These are phyloP conservation scores for Dendrobium huoshanense DNA, from an alignment of 106 monocot genomes.

Conservation along the genomic window DNA sequence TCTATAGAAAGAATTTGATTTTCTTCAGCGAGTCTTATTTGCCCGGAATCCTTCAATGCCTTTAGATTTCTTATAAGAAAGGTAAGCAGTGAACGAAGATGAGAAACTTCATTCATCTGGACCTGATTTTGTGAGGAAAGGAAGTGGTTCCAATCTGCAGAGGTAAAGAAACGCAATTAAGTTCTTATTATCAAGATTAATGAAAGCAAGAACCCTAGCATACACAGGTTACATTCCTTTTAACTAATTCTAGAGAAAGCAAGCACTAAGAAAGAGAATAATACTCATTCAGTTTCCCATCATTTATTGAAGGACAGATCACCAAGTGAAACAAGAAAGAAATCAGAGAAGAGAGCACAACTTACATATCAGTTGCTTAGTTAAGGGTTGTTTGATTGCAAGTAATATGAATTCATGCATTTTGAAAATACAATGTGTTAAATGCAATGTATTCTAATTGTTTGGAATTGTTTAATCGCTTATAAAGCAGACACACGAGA, in stretches of 20 bases:
- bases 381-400: too few species aligned
- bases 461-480: too few species aligned
- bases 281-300: not conserved
- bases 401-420: too few species aligned
- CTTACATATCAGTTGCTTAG: too few species aligned
- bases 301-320: not conserved
- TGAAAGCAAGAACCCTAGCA: not conserved
- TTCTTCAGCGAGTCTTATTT: slow-evolving; percentile 27
- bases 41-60: slow-evolving; percentile 36
- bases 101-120: slow-evolving; percentile 14
- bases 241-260: not conserved
- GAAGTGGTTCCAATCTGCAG: slow-evolving; percentile 22
- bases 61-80: slow-evolving; percentile 61
- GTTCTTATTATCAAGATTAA: not conserved
- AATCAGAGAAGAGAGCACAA: too few species aligned
- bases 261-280: not conserved
- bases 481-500: too few species aligned
- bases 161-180: not conserved
- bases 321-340: not conserved
- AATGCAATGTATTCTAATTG: too few species aligned
- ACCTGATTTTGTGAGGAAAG: slow-evolving; percentile 14
- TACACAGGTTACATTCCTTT: not conserved
- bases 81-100: slow-evolving; percentile 47
- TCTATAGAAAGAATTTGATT: slow-evolving; percentile 13
- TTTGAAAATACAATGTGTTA: too few species aligned